phyloP scores from a whole-genome alignment of 192 early-diverging fungal species.

The Diversispora eburnea region DNA sequence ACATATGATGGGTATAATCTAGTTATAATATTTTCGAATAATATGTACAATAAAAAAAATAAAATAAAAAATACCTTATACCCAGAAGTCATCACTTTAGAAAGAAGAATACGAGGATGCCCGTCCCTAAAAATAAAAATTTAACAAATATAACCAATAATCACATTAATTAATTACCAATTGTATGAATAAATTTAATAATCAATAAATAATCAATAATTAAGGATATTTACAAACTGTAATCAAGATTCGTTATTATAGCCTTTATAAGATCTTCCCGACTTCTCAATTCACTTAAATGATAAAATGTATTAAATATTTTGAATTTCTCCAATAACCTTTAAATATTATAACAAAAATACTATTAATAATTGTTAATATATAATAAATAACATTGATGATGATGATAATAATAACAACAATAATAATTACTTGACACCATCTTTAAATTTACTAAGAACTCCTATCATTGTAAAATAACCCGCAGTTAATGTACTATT shows the following conservation, averaged over 20 bases:
- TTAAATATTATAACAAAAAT: not conserved
- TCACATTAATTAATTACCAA: not conserved
- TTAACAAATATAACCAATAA: not conserved
- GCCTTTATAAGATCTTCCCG: conserved; percentile 75
- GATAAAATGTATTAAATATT: conserved; percentile 76
- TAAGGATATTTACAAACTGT: conserved; percentile 47
- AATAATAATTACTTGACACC: conserved; percentile 51
- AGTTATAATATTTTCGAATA: not conserved
- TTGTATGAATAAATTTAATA: not conserved
- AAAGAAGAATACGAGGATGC: conserved; percentile 73
- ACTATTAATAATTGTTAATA: not conserved
- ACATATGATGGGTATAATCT: no score
- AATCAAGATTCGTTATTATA: conserved; percentile 71
- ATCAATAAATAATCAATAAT: not conserved
- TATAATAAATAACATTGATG: not conserved
- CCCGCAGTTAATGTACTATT: conserved; percentile 66
- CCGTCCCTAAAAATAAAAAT: conserved; percentile 54
- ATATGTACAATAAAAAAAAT: not conserved
- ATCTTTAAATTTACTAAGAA: conserved; percentile 56
- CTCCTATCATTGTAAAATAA: conserved; percentile 76
- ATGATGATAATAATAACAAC: no score
- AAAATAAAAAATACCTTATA: conserved; percentile 54
- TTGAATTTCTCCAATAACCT: conserved; percentile 69
- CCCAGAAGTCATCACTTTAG: conserved; percentile 81
- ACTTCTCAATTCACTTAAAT: conserved; percentile 69